Base-by-base conservation (phyloP, 768 basidiomycete genomes). In the Rubroboletus satanas region DNA sequence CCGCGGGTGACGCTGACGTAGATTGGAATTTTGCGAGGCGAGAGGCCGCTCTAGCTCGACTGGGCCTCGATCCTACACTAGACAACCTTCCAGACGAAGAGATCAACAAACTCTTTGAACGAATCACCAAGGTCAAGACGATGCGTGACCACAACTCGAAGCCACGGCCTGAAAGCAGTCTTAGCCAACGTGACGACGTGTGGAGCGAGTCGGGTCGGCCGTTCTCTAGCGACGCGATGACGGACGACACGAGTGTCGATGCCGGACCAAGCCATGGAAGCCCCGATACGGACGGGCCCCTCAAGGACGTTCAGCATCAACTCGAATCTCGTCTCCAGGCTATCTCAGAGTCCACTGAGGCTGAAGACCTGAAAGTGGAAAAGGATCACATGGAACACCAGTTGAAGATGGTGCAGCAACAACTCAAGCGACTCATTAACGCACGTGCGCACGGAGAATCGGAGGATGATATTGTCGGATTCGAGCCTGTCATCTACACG, bases 1-100 rank as follows among this genome's bases (percentile, higher is more conserved):
- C 81, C 4, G 81, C 82, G 23, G 86, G 82, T 51, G 77, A 82
- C 28, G 79, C 70, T 28, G 88, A 92, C 59, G 88, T 93, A 42
- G 97, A 99, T 69, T 99, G 97, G 97, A 90, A 85, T n/a, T 98
- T 86, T 70, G 97, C 97, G 7, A 90, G 91, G 68, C 83, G 94
- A 8, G 97, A 99, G 72, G 94, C 94, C 6, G 95, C 93, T 4
- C 78, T 94, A 36, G 89, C 91, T 1, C 80, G 88, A 45, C 77
- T 97, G 17, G 94, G 94, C 4, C 72, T 91, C 33, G 92, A 96
- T 63, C 92, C 96, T 15, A 82, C 90, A 14, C 79, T 99, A 26
- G 93, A 98, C 70, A 91, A 88, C 63, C 80, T 99, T 23, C 92
- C 90, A 0, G 96, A 99, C 70, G 90, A 94, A 56, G 96, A 98